Evolutionary conservation across 2,329 filamentous ascomycete genomes (phyloP).

Genomic region (Teratosphaeria viscida): DNA sequence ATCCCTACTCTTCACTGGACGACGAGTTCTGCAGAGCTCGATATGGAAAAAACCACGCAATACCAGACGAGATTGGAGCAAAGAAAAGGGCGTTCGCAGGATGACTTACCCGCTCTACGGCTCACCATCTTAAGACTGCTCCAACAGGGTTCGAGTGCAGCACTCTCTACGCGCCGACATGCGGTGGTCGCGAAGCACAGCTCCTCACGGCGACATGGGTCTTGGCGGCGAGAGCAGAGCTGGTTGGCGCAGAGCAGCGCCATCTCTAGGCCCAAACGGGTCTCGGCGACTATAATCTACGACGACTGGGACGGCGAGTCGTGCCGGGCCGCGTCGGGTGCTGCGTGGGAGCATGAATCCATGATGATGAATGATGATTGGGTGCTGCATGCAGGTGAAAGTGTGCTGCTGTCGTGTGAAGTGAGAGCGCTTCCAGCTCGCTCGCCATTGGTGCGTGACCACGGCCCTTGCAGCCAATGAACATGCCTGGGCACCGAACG

Average conservation of each 20-base stretch:
- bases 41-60: neutral
- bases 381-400: neutral
- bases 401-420: neutral
- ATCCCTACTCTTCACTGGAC: neutral
- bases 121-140: neutral
- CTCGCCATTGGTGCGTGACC: neutral
- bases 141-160: neutral
- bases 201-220: neutral
- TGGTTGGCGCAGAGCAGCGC: neutral
- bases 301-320: neutral
- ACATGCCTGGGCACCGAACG: neutral
- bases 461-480: neutral
- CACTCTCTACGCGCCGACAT: neutral
- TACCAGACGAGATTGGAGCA: neutral
- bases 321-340: neutral
- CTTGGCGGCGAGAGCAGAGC: neutral
- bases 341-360: neutral
- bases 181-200: neutral
- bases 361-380: too few relatives aligned
- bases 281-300: neutral
- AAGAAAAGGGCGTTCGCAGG: neutral
- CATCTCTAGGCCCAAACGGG: neutral
- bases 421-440: neutral
- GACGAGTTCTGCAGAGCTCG: neutral
- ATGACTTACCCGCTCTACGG: neutral